These are phyloP conservation scores for Setaria viridis DNA, from an alignment of 202 grass and related monocot species.

Conservation along the genomic window DNA sequence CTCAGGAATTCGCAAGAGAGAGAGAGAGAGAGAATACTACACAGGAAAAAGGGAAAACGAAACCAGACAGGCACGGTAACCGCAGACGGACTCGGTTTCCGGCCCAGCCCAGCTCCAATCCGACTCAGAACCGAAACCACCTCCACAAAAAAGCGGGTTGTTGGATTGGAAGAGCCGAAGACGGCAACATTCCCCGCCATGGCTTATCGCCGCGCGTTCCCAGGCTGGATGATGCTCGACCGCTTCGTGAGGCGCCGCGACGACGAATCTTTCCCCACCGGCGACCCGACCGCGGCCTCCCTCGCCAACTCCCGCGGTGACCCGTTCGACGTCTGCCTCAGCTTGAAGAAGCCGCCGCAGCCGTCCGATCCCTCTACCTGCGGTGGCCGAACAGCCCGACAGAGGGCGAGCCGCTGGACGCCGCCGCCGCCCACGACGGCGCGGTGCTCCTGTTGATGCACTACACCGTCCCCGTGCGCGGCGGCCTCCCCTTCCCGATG, in stretches of 20 bases:
- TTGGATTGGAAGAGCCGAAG: too few relatives aligned
- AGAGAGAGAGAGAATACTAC: too few relatives aligned
- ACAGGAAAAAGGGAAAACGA: too few relatives aligned
- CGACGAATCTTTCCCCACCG: neutral
- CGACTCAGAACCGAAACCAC: too few relatives aligned
- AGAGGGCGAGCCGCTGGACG: neutral
- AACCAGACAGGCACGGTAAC: too few relatives aligned
- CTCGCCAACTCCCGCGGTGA: conserved; percentile 22
- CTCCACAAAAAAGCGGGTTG: too few relatives aligned
- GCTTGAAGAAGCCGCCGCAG: neutral
- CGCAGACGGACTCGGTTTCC: too few relatives aligned
- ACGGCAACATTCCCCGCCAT: neutral
- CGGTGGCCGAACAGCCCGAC: neutral
- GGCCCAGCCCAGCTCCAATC: too few relatives aligned
- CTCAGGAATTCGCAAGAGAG: too few relatives aligned
- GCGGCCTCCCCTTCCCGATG: neutral
- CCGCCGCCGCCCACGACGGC: neutral
- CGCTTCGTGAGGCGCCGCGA: neutral
- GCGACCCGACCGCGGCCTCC: neutral
- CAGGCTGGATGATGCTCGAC: neutral
- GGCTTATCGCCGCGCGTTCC: neutral
- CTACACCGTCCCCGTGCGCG: neutral
- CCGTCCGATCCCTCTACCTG: neutral
- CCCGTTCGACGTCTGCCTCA: conserved; percentile 3
- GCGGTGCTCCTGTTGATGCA: neutral